These are phyloP conservation scores for Akanthomyces lecanii DNA, from an alignment of 2,329 filamentous ascomycete genomes.

Conservation along the genomic window DNA sequence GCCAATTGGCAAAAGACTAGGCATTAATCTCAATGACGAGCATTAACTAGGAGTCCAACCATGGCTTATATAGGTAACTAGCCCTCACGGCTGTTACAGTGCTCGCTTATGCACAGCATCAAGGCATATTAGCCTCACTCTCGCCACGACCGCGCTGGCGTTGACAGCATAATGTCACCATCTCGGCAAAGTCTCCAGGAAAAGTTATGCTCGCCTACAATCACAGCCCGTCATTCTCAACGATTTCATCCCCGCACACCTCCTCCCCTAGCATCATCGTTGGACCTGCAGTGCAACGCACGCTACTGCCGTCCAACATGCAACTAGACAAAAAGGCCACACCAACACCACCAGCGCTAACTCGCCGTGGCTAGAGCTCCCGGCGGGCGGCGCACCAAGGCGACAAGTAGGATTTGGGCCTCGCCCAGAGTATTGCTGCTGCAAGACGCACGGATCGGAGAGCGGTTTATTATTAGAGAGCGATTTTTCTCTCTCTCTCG, in stretches of 20 bases:
- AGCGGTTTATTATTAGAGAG: not conserved
- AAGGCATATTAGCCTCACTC: too few relatives aligned
- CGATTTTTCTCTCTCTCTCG: too few relatives aligned
- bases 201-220: not conserved
- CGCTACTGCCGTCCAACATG: not conserved
- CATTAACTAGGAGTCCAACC: too few relatives aligned
- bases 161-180: too few relatives aligned
- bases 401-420: not conserved
- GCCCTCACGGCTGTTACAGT: too few relatives aligned
- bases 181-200: too few relatives aligned
- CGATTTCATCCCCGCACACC: not conserved
- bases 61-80: too few relatives aligned
- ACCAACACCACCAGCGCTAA: not conserved
- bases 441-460: constrained; percentile 1
- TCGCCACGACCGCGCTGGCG: too few relatives aligned
- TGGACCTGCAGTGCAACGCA: not conserved
- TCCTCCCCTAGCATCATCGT: not conserved
- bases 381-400: not conserved
- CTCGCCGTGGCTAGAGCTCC: constrained; percentile 6
- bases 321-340: not conserved
- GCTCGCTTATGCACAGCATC: too few relatives aligned
- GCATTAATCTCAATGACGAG: too few relatives aligned
- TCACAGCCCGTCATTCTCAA: not conserved
- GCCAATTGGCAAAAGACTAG: too few relatives aligned
- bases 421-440: too few relatives aligned